Base-by-base conservation (phyloP, 306 rosid species). In the Begonia loranthoides region DNA sequence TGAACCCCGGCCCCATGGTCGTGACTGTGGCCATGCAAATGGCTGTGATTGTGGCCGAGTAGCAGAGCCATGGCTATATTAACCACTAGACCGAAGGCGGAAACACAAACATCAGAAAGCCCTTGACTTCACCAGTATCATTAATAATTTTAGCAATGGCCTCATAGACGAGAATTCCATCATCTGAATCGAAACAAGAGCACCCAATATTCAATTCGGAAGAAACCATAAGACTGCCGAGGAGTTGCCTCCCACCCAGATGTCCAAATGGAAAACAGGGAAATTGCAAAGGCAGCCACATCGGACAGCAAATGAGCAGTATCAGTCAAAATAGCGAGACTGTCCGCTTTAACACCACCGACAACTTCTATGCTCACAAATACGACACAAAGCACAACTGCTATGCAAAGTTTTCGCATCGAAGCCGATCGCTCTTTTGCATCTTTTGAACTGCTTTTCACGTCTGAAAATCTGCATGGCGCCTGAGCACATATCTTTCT, bases 171-270 rank as follows among this genome's bases (percentile, higher is more conserved):
- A 73, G 71, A 44, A 73, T 73, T 44, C 79, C 79, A 73, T 73
- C 79, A 73, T 73, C 51, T 73, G 79, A 24, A 73, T 73, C 15
- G 79, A 73, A 57, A 73, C 71, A 52, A 73, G 79, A 45, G 79
- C 70, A 19, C 79, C 79, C 12, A 73, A 50, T 15, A 73, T 73
- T 73, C 79, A 39, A 73, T 73, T 39, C 79, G 49, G 45, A 68
- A 73, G 65, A 73, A 73, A 17, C 79, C 79, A 9, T 73, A 73
- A 9, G 79, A 44, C 9, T 28, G 36, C 5, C 36, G 36, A 28
- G 36, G 36, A 28, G 36, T 28, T 8, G 36, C 36, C 36, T 28
- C 36, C 36, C 36, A 28, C 6, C 36, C 36, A 1, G 36, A 28
- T 8, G 9, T 8, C 36, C 36, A 28, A 5, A 28, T 28, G 8